Evolutionary conservation across 441 rosid species (phyloP).

Genomic region (Gossypium aridum): DNA sequence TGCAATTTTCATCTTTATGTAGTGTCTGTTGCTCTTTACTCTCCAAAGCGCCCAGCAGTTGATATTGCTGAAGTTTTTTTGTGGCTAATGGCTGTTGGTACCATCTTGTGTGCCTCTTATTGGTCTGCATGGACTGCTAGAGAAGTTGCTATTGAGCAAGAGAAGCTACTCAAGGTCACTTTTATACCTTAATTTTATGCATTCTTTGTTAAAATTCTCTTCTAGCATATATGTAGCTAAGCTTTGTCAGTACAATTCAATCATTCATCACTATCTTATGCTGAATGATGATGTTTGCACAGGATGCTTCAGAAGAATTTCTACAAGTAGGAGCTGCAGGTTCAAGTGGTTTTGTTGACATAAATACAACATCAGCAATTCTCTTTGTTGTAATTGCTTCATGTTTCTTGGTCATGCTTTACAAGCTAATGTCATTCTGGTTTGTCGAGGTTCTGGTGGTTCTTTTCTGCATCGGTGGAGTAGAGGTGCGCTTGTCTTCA

Average conservation of each 20-base stretch:
- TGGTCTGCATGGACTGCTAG: conserved; percentile 56
- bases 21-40: conserved; percentile 45
- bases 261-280: conserved; percentile 2
- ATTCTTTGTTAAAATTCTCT: not conserved
- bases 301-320: conserved; percentile 41
- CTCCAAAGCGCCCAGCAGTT: conserved; percentile 44
- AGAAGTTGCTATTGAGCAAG: conserved; percentile 51
- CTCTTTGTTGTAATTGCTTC: conserved; percentile 50
- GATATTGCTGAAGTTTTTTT: conserved; percentile 52
- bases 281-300: conserved; percentile 6
- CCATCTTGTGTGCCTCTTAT: conserved; percentile 44
- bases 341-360: conserved; percentile 33
- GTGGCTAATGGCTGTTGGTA: conserved; percentile 59
- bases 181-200: conserved; percentile 9
- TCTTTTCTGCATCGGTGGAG: conserved; percentile 49
- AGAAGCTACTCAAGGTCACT: conserved; percentile 44
- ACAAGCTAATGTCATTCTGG: conserved; percentile 51
- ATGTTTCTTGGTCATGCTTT: conserved; percentile 52
- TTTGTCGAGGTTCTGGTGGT: conserved; percentile 50
- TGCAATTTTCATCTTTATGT: conserved; percentile 13
- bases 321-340: conserved; percentile 22
- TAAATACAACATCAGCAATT: conserved; percentile 36
- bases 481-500: conserved; percentile 29
- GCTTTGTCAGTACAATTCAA: not conserved
- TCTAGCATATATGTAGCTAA: not conserved